These are phyloP conservation scores for Mucor saturninus DNA, from an alignment of 371 early-diverging fungal species.

Conservation along the genomic window DNA sequence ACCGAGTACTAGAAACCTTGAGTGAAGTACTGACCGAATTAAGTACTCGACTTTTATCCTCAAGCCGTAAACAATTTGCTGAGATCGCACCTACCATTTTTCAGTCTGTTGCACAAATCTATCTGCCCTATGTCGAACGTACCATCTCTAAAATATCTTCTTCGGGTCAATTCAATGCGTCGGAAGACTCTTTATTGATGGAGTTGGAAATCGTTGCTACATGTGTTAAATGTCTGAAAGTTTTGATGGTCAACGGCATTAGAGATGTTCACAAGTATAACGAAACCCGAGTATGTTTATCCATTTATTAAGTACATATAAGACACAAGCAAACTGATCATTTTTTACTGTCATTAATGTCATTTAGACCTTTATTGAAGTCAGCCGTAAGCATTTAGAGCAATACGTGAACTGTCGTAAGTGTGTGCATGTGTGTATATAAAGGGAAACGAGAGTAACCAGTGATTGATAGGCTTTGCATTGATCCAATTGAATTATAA, in stretches of 20 bases:
- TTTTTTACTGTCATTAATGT: not conserved
- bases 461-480: constrained; percentile 1
- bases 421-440: constrained; percentile 12
- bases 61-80: constrained; percentile 70
- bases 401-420: constrained; percentile 63
- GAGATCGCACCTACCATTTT: constrained; percentile 71
- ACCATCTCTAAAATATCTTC: constrained; percentile 19
- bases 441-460: not conserved
- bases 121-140: constrained; percentile 56
- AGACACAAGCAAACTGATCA: no score
- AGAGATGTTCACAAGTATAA: constrained; percentile 66
- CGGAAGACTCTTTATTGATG: constrained; percentile 3
- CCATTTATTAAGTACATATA: not conserved
- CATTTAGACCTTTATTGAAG: constrained; percentile 47
- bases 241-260: constrained; percentile 79
- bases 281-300: constrained; percentile 52
- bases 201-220: constrained; percentile 59
- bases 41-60: constrained; percentile 75
- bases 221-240: constrained; percentile 74
- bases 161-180: not conserved
- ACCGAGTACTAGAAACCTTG: constrained; percentile 76
- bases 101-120: constrained; percentile 62
- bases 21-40: constrained; percentile 81
- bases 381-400: constrained; percentile 61
- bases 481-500: constrained; percentile 16